A percentile compares a stretch with the other conserved stretches of the same genome.
phyloP scores from a whole-genome alignment of 2,329 filamentous ascomycete genomes.

The Aureobasidium pullulans region DNA sequence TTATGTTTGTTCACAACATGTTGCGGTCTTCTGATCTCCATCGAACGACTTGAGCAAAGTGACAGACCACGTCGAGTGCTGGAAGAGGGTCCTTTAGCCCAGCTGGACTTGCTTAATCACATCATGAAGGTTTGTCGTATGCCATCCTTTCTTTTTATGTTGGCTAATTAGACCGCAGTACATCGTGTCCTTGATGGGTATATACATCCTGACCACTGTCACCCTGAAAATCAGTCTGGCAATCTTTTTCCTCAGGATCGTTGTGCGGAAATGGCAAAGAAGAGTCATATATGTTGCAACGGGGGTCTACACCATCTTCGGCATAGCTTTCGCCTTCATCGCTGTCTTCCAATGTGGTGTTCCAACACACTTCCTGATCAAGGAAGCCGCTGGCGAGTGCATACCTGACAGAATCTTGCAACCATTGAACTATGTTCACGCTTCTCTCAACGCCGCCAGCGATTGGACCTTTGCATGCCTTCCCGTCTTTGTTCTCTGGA shows the following conservation, averaged over 20 bases:
- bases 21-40: not conserved
- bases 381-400: not conserved
- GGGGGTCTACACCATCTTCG: conserved; percentile 24
- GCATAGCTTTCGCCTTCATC: conserved; percentile 27
- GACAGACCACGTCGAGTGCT: not conserved
- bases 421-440: conserved; percentile 18
- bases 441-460: conserved; percentile 30
- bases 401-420: not conserved
- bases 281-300: conserved; percentile 23
- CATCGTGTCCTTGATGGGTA: conserved; percentile 26
- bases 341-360: conserved; percentile 14
- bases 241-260: conserved; percentile 39
- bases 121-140: not conserved
- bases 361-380: conserved; percentile 7
- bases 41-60: not conserved
- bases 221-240: conserved; percentile 38
- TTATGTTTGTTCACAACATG: not conserved
- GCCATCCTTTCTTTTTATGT: not conserved
- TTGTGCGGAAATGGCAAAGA: conserved; percentile 32
- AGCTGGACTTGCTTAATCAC: not conserved
- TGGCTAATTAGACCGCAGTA: conserved; percentile 25
- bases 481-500: conserved; percentile 20
- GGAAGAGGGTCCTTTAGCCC: not conserved
- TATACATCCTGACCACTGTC: conserved; percentile 35
- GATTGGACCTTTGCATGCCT: conserved; percentile 31